These are phyloP conservation scores for Avicennia marina DNA, from an alignment of 257 asterid species.

Conservation along the genomic window DNA sequence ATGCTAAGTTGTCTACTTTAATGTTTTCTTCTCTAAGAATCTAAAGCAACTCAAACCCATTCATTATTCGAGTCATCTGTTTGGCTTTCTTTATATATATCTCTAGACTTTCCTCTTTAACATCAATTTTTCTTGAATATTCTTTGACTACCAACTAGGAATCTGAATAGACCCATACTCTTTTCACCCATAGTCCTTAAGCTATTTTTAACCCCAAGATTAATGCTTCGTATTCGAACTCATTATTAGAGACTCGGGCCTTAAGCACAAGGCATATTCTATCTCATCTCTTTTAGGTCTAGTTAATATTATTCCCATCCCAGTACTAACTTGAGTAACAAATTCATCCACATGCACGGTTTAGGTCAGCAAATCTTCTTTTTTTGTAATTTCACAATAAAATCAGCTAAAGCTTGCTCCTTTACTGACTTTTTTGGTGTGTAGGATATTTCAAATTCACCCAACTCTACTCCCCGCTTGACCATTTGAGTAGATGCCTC, in stretches of 20 bases:
- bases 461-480: not conserved
- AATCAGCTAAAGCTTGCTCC: not conserved
- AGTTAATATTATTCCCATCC: not conserved
- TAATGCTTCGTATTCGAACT: not conserved
- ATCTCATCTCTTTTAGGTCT: not conserved
- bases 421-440: not conserved
- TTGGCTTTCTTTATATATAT: too few species aligned
- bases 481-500: too few species aligned
- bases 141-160: not conserved
- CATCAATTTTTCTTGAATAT: too few species aligned
- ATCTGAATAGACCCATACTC: not conserved
- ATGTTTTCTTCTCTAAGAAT: too few species aligned
- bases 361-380: not conserved
- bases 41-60: too few species aligned
- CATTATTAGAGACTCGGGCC: not conserved
- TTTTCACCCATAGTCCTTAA: not conserved
- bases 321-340: not conserved
- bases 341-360: not conserved
- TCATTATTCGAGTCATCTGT: too few species aligned
- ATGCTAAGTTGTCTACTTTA: too few species aligned
- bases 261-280: too few species aligned
- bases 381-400: not conserved
- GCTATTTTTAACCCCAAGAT: not conserved
- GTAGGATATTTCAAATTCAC: not conserved
- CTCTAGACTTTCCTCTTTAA: too few species aligned